These are phyloP conservation scores for Boletellus deceptivus DNA, from an alignment of 1,284 basidiomycete species.

Conservation along the genomic window DNA sequence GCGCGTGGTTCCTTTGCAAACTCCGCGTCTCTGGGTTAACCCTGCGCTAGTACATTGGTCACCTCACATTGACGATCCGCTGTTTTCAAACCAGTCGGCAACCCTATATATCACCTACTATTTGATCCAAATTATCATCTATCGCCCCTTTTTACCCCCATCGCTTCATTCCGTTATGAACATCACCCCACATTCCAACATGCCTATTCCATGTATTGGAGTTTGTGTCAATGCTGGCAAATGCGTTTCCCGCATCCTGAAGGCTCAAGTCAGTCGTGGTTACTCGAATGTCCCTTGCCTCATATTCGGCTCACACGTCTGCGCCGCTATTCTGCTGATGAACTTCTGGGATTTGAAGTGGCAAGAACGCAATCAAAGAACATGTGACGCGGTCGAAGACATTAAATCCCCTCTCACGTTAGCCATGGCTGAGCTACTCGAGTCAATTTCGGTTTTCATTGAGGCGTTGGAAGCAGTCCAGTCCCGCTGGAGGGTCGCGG, in stretches of 20 bases:
- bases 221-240: constrained; percentile 68
- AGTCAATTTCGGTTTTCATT: constrained; percentile 41
- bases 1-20: constrained; percentile 30
- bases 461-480: constrained; percentile 40
- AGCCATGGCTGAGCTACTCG: constrained; percentile 41
- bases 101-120: constrained; percentile 70
- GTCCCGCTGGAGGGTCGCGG: constrained; percentile 44
- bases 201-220: constrained; percentile 52
- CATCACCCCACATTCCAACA: constrained; percentile 26
- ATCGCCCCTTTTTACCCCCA: constrained; percentile 71
- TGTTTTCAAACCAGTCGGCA: constrained; percentile 67
- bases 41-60: constrained; percentile 62
- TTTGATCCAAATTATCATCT: constrained; percentile 67
- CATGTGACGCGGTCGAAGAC: constrained; percentile 35
- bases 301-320: constrained; percentile 43
- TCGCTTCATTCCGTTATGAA: constrained; percentile 23
- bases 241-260: constrained; percentile 61
- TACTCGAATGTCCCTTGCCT: constrained; percentile 41
- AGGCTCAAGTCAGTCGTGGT: constrained; percentile 45
- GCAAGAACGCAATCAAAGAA: constrained; percentile 37
- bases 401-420: constrained; percentile 40
- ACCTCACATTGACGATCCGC: constrained; percentile 48
- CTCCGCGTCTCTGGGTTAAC: background rate
- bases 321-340: constrained; percentile 45
- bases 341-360: constrained; percentile 51